Percentiles rank a stretch among this genome's conserved stretches.
Conservation (phyloP, 768 basidiomycete species). For the Austroboletus eburneus region DNA sequence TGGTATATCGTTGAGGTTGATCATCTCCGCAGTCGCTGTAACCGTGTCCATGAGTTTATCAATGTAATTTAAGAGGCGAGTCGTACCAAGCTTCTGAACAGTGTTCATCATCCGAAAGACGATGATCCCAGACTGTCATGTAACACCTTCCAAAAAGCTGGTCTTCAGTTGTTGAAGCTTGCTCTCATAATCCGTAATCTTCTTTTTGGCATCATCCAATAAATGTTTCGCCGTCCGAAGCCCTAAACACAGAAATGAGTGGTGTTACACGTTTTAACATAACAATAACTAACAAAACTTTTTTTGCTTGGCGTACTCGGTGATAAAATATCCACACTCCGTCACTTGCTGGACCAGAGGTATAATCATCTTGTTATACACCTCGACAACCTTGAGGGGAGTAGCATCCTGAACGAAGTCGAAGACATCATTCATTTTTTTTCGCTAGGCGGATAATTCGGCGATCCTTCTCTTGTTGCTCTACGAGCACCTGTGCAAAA, state of each 20-base stretch:
- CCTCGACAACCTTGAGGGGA: neutral
- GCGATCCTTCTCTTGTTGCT: neutral
- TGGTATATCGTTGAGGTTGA: conserved; percentile 18
- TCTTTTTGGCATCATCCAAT: conserved; percentile 16
- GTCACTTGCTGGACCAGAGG: neutral
- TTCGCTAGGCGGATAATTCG: neutral
- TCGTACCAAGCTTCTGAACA: conserved; percentile 6
- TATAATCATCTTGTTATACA: neutral
- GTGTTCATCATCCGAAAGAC: conserved; percentile 21
- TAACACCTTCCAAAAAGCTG: conserved; percentile 15
- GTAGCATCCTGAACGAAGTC: neutral
- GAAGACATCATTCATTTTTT: neutral
- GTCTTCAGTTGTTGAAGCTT: conserved; percentile 16
- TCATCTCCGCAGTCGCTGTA: conserved; percentile 13
- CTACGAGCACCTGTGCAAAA: neutral
- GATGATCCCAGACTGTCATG: conserved; percentile 9
- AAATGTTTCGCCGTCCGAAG: conserved; percentile 11
- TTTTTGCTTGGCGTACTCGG: neutral
- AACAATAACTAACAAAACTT: conserved; percentile 2
- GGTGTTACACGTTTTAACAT: neutral
- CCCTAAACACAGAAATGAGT: conserved; percentile 9
- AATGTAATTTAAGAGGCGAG: neutral
- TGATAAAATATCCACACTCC: neutral
- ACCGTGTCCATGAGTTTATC: neutral
- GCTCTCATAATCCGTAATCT: conserved; percentile 16